A percentile compares a stretch with the other conserved stretches of the same genome.
These are phyloP conservation scores for Echinochloa phyllopogon DNA, from an alignment of 176 grass and related monocot genomes.

Conservation along the genomic window DNA sequence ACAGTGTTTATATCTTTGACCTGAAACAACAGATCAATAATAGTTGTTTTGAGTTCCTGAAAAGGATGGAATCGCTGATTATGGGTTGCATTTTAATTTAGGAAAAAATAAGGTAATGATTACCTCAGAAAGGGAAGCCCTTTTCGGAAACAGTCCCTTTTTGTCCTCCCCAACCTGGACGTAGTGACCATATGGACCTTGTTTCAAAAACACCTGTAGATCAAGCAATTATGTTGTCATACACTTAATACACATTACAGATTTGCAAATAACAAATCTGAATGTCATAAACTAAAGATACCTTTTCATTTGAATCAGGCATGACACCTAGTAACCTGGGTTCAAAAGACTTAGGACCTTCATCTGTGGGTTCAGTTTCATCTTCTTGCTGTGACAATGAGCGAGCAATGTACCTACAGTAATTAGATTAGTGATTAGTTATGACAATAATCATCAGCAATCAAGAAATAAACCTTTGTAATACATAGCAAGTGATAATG, in stretches of 20 bases:
- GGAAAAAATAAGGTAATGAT: slow-evolving; percentile 33
- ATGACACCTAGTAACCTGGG: slow-evolving; percentile 68
- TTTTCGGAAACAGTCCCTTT: slow-evolving; percentile 69
- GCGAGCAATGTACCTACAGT: slow-evolving; percentile 75
- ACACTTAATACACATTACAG: neutral
- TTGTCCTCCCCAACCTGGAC: slow-evolving; percentile 88
- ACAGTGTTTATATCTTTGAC: slow-evolving; percentile 63
- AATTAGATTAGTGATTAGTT: slow-evolving; percentile 36
- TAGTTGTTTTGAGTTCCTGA: slow-evolving; percentile 23
- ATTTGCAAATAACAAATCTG: slow-evolving; percentile 28
- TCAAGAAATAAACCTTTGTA: slow-evolving; percentile 34
- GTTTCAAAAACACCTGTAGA: slow-evolving; percentile 81
- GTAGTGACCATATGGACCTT: slow-evolving; percentile 88
- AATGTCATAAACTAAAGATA: slow-evolving; percentile 37
- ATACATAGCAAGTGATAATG: slow-evolving; percentile 24
- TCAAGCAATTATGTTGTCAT: slow-evolving; percentile 23
- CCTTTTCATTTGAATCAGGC: slow-evolving; percentile 76
- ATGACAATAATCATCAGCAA: slow-evolving; percentile 3
- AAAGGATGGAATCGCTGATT: neutral
- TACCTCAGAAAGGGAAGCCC: slow-evolving; percentile 76
- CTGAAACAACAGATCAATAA: slow-evolving; percentile 51
- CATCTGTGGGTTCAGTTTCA: slow-evolving; percentile 50
- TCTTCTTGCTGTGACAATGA: slow-evolving; percentile 72
- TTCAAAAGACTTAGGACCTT: slow-evolving; percentile 48
- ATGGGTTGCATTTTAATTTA: neutral